A percentile compares a stretch with the other conserved stretches of the same genome.
Evolutionary conservation across 768 basidiomycete genomes (phyloP).

Genomic region (Panaeolus cyanescens): DNA sequence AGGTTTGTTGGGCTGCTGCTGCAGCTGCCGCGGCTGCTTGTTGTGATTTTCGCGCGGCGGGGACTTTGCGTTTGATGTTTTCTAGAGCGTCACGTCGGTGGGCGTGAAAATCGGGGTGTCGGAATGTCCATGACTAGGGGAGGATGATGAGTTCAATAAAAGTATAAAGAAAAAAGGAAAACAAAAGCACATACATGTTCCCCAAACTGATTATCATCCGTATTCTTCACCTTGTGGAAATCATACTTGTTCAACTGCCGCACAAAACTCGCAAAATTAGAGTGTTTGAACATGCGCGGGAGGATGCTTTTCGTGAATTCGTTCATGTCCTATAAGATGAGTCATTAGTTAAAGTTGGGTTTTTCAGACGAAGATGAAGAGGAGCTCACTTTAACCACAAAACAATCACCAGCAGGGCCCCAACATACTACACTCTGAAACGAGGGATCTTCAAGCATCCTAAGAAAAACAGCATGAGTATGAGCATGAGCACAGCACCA

Average conservation of each 20-base stretch:
- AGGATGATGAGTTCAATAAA: not conserved
- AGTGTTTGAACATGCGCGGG: constrained; percentile 93
- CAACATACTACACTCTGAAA: constrained; percentile 79
- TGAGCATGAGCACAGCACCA: not conserved
- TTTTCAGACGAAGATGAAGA: not conserved
- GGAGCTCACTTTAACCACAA: constrained; percentile 74
- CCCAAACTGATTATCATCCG: constrained; percentile 73
- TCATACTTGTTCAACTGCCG: constrained; percentile 96
- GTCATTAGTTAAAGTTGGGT: not conserved
- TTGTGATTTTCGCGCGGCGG: constrained; percentile 52
- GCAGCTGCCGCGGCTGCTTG: constrained; percentile 23
- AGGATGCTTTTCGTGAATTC: constrained; percentile 92
- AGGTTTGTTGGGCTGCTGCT: constrained; percentile 13
- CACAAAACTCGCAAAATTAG: constrained; percentile 91
- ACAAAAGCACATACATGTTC: constrained; percentile 51
- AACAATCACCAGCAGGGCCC: constrained; percentile 84
- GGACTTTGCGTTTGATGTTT: constrained; percentile 63
- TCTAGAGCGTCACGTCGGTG: constrained; percentile 55
- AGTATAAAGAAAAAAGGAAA: not conserved
- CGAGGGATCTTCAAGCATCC: constrained; percentile 85
- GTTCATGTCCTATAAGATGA: constrained; percentile 72
- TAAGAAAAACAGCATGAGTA: constrained; percentile 25
- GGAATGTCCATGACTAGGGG: constrained; percentile 54
- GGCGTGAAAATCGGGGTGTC: constrained; percentile 62
- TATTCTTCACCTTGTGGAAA: constrained; percentile 95